Conservation (phyloP, 2,329 filamentous ascomycete species). For the Lomentospora prolificans region DNA sequence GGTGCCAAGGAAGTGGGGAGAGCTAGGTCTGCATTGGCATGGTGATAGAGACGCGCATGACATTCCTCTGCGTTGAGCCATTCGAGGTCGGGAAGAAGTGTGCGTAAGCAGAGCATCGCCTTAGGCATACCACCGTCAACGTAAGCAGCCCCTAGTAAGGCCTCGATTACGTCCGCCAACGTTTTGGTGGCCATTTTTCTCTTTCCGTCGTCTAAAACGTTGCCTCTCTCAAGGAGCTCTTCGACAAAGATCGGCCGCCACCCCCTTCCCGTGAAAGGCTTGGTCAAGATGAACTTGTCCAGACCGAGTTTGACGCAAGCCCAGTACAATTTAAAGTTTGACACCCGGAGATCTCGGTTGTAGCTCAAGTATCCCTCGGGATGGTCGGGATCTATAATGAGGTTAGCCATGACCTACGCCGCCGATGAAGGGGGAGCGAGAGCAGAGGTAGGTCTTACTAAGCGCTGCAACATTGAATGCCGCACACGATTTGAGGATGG, state of each 20-base stretch:
- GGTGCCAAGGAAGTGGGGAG: constrained; percentile 32
- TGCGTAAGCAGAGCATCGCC: constrained; percentile 52
- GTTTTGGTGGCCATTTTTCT: constrained; percentile 60
- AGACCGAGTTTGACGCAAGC: constrained; percentile 55
- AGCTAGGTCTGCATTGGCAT: constrained; percentile 23
- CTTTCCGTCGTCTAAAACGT: constrained; percentile 11
- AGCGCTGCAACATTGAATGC: constrained; percentile 52
- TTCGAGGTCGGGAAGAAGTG: constrained; percentile 52
- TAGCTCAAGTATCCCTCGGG: constrained; percentile 68
- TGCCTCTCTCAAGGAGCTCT: constrained; percentile 18
- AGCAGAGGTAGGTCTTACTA: constrained; percentile 26
- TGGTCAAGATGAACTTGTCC: constrained; percentile 62
- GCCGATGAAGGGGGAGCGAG: neutral
- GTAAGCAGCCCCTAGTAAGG: constrained; percentile 69
- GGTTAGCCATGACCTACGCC: constrained; percentile 13
- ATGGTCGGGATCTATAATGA: constrained; percentile 47
- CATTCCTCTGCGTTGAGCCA: constrained; percentile 39
- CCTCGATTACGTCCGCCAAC: constrained; percentile 79
- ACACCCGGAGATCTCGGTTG: constrained; percentile 60
- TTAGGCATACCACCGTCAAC: constrained; percentile 56
- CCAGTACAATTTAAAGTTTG: constrained; percentile 62
- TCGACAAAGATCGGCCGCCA: constrained; percentile 60
- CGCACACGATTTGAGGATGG: constrained; percentile 65
- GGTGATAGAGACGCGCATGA: constrained; percentile 32
- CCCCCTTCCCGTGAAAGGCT: constrained; percentile 55